Evolutionary conservation across 2,329 filamentous ascomycete genomes (phyloP), one percentile per base, ranked within the genome.

Genomic region (Fusarium praegraminearum): DNA sequence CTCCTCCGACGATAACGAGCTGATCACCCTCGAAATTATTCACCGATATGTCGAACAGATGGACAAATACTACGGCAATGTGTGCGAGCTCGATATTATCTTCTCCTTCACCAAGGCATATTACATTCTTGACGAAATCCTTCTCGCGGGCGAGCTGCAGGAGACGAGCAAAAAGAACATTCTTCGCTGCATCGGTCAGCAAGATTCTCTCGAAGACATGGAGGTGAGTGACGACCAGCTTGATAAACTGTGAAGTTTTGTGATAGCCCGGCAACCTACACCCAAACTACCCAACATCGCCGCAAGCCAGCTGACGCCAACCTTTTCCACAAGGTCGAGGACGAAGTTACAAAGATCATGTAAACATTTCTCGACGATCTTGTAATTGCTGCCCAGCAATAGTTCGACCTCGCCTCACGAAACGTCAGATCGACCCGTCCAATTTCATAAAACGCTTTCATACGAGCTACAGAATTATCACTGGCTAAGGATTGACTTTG

Each of bases 51-150:
- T 99, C 78, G 96, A 99, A 82, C 96, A 99, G 83, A 99, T 99
- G 96, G 96, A 99, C 87, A 99, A 99, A 82, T 99, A 99, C 85
- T 99, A 98, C 81, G 96, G 96, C 81, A 99, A 99, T 81, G 96
- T 99, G 64, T 99, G 96, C 90, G 96, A 99, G 84, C 89, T 99
- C 71, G 94, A 98, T 81, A 98, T 98, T 82, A 99, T 99, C 81
- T 99, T 99, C 88, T 98, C 97, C 80, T 99, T 99, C 81, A 97
- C 97, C 75, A 99, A 99, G 82, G 96, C 96, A 64, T 99, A 99
- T 82, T 99, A 98, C 82, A 99, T 99, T 74, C 89, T 99, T 47
- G 96, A 99, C 79, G 96, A 99, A 83, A 87, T 99, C 67, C 86
- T 99, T 71, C 86, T 99, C 73, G 96, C 96, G 8, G 96, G 96